Evolutionary conservation across 192 early-diverging fungal genomes (phyloP).

Genomic region (Phlyctochytrium planicorne): DNA sequence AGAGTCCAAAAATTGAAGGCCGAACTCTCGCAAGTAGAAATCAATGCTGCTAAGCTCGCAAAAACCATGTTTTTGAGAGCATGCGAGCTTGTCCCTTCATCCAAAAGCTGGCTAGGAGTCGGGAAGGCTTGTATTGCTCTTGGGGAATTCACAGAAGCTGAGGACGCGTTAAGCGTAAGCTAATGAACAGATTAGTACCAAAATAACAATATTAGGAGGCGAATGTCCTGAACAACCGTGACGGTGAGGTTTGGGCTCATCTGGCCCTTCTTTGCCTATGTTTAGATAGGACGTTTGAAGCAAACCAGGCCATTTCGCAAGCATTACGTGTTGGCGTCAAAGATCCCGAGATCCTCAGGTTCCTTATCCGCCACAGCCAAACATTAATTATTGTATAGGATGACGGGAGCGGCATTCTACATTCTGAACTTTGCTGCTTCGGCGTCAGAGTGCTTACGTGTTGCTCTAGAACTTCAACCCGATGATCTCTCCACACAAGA

Average conservation of each 20-base stretch:
- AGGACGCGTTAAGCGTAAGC: conserved; percentile 52
- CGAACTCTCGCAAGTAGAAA: conserved; percentile 26
- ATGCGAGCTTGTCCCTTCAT: conserved; percentile 34
- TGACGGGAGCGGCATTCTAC: too few species aligned
- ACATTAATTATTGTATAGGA: too few species aligned
- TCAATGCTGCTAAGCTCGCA: conserved; percentile 36
- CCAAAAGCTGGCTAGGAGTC: conserved; percentile 52
- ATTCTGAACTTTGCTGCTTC: conserved; percentile 20
- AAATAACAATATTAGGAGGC: conserved; percentile 46
- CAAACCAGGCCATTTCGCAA: conserved; percentile 52
- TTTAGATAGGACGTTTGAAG: conserved; percentile 46
- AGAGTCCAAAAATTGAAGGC: too few species aligned
- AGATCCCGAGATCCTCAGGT: conserved; percentile 41
- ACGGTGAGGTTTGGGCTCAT: conserved; percentile 57
- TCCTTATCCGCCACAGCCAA: too few species aligned
- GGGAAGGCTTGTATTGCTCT: conserved; percentile 52
- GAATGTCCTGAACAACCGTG: conserved; percentile 58
- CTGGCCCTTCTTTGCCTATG: conserved; percentile 45
- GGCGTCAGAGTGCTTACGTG: conserved; percentile 48
- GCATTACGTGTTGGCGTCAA: conserved; percentile 49
- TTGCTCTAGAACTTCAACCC: conserved; percentile 45
- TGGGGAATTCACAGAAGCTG: conserved; percentile 50
- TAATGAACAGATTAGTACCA: not conserved
- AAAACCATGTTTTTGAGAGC: conserved; percentile 57
- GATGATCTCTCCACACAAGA: not conserved